These are phyloP conservation scores for Inga leiocalycina DNA, from an alignment of 306 rosid genomes.

Conservation along the genomic window DNA sequence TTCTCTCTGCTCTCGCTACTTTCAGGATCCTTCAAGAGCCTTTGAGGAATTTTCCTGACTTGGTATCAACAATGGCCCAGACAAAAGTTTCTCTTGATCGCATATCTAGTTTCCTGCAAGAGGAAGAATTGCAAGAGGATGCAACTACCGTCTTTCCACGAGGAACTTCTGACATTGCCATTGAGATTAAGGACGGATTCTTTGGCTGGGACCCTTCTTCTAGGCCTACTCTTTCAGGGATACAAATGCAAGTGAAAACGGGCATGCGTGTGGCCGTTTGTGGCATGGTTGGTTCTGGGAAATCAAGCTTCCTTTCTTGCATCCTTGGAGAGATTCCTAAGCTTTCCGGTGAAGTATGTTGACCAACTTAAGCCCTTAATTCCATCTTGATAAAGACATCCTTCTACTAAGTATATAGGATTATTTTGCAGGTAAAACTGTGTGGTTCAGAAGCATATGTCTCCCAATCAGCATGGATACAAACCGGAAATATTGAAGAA, in stretches of 20 bases:
- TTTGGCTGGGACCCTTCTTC: conserved; percentile 89
- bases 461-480: conserved; percentile 97
- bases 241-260: conserved; percentile 75
- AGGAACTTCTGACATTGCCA: conserved; percentile 69
- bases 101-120: conserved; percentile 80
- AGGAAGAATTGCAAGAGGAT: conserved; percentile 93
- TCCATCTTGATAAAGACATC: conserved; percentile 27
- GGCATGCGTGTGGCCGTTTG: conserved; percentile 97
- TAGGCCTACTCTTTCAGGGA: conserved; percentile 80
- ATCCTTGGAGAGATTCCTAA: conserved; percentile 97
- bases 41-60: conserved; percentile 94
- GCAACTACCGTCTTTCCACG: conserved; percentile 81
- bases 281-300: conserved; percentile 95
- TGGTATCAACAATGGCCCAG: conserved; percentile 99
- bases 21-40: conserved; percentile 99
- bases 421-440: conserved; percentile 67
- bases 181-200: conserved; percentile 77
- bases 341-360: conserved; percentile 91
- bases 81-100: conserved; percentile 99
- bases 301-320: conserved; percentile 95
- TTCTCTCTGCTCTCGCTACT: conserved; percentile 98
- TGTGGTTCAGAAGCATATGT: conserved; percentile 96
- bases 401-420: conserved; percentile 27
- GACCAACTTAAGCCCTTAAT: conserved; percentile 31
- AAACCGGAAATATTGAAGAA: conserved; percentile 97